These are phyloP conservation scores for Posidonia australis DNA, from an alignment of 106 monocot species.

Conservation along the genomic window DNA sequence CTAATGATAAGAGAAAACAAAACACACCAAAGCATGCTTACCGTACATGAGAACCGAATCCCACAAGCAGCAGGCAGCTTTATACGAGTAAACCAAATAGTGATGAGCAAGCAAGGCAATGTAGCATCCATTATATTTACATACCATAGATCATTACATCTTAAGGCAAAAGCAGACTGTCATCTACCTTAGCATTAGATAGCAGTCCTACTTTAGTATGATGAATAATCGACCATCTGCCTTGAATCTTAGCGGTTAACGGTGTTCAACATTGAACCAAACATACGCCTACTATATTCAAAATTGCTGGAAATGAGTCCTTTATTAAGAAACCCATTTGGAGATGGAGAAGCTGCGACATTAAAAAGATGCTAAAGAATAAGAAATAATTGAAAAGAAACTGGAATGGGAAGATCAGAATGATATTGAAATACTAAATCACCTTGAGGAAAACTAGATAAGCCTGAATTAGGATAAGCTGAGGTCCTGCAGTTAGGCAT, in stretches of 20 bases:
- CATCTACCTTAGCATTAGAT: no score
- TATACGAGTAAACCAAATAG: no score
- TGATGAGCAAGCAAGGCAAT: no score
- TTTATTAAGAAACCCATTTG: neutral
- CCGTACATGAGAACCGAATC: no score
- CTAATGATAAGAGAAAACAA: no score
- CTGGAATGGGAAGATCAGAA: neutral
- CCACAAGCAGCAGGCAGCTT: no score
- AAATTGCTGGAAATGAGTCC: constrained; percentile 1
- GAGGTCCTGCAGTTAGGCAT: constrained; percentile 9
- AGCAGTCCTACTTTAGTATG: no score
- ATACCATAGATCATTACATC: no score
- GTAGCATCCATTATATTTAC: no score
- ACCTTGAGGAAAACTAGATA: constrained; percentile 17
- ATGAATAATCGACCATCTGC: neutral
- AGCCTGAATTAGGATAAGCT: neutral
- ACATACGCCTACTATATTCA: constrained; percentile 3
- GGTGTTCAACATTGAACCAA: neutral
- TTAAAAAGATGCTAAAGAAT: neutral
- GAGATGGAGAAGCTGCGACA: neutral
- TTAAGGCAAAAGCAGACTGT: no score
- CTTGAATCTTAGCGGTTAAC: neutral
- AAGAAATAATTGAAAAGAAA: neutral
- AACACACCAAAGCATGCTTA: no score
- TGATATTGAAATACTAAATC: neutral